Evolutionary conservation across 2,329 filamentous ascomycete genomes (phyloP).

Genomic region (Sporothrix pseudoabietina): DNA sequence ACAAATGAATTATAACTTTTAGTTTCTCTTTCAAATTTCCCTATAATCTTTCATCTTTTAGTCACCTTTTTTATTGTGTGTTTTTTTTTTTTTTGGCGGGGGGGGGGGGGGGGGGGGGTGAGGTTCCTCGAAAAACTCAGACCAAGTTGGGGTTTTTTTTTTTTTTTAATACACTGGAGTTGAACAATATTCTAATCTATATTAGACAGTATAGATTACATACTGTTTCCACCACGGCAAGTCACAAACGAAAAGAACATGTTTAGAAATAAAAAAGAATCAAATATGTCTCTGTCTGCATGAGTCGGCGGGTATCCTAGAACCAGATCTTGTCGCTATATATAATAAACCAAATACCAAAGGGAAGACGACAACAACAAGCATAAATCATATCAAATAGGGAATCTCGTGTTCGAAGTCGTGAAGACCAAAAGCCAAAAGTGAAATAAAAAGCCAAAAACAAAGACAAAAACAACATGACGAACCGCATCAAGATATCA

Average conservation of each 20-base stretch:
- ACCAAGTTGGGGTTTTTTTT: not conserved
- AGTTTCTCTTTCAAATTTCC: not conserved
- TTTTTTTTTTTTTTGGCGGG: not conserved
- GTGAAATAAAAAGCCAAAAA: not conserved
- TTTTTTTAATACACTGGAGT: not conserved
- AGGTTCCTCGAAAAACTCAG: too few species aligned
- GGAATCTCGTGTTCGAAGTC: not conserved
- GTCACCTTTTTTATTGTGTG: not conserved
- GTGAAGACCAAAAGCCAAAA: not conserved
- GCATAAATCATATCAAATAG: not conserved
- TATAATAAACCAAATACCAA: slow-evolving; percentile 12
- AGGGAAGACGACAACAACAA: not conserved
- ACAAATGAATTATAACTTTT: not conserved
- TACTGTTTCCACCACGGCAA: not conserved
- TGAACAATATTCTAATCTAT: too few species aligned
- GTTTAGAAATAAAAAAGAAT: not conserved
- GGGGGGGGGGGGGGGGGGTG: too few species aligned
- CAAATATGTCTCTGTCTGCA: not conserved
- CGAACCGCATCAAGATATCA: not conserved
- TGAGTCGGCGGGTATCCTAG: slow-evolving; percentile 13
- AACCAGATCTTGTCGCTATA: slow-evolving; percentile 5
- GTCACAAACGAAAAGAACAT: not conserved
- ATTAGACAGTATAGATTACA: not conserved
- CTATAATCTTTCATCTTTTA: not conserved
- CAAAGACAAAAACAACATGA: not conserved